phyloP scores from a whole-genome alignment of 2,329 filamentous ascomycete species.

The Xylaria sp. region DNA sequence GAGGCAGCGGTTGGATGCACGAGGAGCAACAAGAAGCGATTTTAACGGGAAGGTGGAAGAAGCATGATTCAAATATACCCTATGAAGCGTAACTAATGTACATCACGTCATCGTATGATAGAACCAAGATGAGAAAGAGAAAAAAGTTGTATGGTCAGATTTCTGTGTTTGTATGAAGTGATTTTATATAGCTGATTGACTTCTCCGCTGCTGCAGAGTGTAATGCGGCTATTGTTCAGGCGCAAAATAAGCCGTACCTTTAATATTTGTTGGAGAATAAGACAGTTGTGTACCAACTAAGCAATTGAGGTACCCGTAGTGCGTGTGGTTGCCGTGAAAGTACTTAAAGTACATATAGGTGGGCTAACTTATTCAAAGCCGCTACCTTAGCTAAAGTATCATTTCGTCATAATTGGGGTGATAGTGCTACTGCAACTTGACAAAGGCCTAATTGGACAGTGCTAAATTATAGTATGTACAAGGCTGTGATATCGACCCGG shows the following conservation, averaged over 20 bases:
- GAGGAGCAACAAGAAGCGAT: slow-evolving; percentile 38
- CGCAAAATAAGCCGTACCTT: neutral
- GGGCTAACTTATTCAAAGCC: neutral
- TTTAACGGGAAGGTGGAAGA: slow-evolving; percentile 30
- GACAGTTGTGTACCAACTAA: neutral
- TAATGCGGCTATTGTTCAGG: neutral
- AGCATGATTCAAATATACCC: slow-evolving; percentile 50
- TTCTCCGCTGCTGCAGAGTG: neutral
- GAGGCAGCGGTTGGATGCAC: slow-evolving; percentile 39
- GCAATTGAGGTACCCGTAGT: neutral
- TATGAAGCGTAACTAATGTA: slow-evolving; percentile 49
- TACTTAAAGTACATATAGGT: neutral
- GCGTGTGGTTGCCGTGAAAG: neutral
- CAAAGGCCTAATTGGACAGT: slow-evolving; percentile 24
- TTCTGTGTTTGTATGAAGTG: slow-evolving; percentile 7
- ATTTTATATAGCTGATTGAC: slow-evolving; percentile 4
- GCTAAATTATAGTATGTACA: slow-evolving; percentile 20
- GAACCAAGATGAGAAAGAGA: slow-evolving; percentile 44
- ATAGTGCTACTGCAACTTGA: neutral
- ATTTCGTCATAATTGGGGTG: slow-evolving; percentile 19
- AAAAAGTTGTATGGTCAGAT: slow-evolving; percentile 14
- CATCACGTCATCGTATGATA: slow-evolving; percentile 50
- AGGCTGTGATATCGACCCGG: slow-evolving; percentile 29
- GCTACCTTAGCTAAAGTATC: neutral
- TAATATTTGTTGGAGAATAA: neutral